phyloP scores from a whole-genome alignment of 2,329 filamentous ascomycete species.

The Chaetothyriales sp. region DNA sequence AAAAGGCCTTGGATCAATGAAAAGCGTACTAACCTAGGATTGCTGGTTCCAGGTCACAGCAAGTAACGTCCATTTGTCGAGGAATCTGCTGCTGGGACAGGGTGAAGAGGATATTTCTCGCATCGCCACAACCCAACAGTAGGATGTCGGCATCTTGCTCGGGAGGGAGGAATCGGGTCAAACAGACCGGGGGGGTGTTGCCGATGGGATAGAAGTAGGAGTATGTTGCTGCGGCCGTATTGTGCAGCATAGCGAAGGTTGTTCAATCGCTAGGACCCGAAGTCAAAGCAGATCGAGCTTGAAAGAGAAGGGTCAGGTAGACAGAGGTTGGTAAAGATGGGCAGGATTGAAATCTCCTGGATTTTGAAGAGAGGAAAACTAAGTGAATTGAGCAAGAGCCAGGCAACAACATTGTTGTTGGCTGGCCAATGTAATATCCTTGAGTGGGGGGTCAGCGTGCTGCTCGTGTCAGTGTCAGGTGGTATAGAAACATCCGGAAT shows the following conservation, averaged over 20 bases:
- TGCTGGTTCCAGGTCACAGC: slow-evolving; percentile 37
- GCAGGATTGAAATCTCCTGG: not conserved
- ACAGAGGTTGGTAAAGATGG: not conserved
- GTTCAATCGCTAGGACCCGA: not conserved
- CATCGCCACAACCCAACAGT: slow-evolving; percentile 42
- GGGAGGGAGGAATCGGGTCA: slow-evolving; percentile 35
- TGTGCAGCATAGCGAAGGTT: not conserved
- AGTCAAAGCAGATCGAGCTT: not conserved
- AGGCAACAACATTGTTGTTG: not conserved
- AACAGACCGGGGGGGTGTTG: slow-evolving; percentile 38
- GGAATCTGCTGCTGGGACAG: slow-evolving; percentile 25
- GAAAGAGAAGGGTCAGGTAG: not conserved
- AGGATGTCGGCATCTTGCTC: slow-evolving; percentile 37
- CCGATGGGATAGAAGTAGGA: slow-evolving; percentile 27
- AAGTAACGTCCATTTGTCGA: slow-evolving; percentile 40
- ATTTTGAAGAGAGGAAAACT: not conserved
- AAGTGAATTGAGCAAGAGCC: not conserved
- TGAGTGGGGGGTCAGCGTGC: not conserved
- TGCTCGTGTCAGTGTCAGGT: not conserved
- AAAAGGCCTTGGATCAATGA: not conserved
- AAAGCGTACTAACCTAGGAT: slow-evolving; percentile 32
- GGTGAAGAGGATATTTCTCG: slow-evolving; percentile 43
- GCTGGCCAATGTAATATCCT: not conserved
- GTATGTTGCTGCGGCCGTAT: slow-evolving; percentile 2
- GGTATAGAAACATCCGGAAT: not conserved